Evolutionary conservation across 108 stramenopile genomes (phyloP).

Genomic region (Nitzschia inconspicua): DNA sequence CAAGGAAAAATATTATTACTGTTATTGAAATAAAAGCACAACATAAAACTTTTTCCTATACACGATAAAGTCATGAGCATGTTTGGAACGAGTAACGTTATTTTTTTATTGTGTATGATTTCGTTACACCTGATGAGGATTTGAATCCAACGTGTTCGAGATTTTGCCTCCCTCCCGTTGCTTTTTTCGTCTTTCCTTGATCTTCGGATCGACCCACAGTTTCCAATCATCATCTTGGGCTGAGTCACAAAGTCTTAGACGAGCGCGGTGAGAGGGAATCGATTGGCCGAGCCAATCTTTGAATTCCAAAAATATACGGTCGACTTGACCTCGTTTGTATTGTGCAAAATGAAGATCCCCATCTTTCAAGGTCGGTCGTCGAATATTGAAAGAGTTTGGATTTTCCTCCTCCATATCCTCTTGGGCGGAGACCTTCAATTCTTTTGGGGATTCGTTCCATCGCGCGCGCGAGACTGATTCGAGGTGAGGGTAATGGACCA

Average conservation of each 20-base stretch:
- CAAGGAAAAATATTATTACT: no score
- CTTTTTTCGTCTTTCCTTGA: background rate
- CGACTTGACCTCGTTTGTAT: constrained; percentile 57
- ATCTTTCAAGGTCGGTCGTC: background rate
- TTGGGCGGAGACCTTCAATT: background rate
- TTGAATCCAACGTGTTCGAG: no score
- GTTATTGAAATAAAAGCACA: no score
- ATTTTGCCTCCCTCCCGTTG: constrained; percentile 42
- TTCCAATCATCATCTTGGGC: constrained; percentile 62
- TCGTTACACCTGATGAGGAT: background rate
- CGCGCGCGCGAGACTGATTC: constrained; percentile 43
- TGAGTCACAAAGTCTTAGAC: constrained; percentile 39
- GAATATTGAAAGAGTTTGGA: background rate
- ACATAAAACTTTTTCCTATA: no score
- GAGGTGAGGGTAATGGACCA: constrained; percentile 73
- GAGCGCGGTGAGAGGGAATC: constrained; percentile 35
- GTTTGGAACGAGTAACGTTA: background rate
- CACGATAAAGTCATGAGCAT: no score
- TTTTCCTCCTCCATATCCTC: background rate
- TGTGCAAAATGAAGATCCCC: background rate
- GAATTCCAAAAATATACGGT: constrained; percentile 62
- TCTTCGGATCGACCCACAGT: constrained; percentile 42
- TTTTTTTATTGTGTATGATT: background rate
- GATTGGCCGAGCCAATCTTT: constrained; percentile 47
- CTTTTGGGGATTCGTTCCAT: constrained; percentile 56